Evolutionary conservation across 768 basidiomycete genomes (phyloP).

Genomic region (Termitomyces sp.): DNA sequence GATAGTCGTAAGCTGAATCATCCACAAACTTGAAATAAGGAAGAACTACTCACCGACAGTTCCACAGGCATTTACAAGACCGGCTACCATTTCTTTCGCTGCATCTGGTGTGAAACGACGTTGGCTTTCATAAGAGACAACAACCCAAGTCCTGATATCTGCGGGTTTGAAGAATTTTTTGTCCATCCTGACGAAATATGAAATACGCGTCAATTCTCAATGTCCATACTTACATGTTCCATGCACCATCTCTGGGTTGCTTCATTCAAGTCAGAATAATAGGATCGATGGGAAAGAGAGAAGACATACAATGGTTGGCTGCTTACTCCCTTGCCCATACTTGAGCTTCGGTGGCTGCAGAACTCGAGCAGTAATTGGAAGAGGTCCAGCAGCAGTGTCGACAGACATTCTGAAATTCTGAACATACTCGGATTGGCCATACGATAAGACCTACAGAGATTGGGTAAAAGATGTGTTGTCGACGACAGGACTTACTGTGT

Average conservation of each 20-base stretch:
- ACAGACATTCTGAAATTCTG: conserved; percentile 65
- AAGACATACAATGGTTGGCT: conserved; percentile 42
- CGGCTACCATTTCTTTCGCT: conserved; percentile 45
- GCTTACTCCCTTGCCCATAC: conserved; percentile 53
- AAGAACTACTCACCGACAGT: conserved; percentile 49
- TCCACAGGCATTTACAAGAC: conserved; percentile 39
- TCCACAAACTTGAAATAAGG: conserved; percentile 27
- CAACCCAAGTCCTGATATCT: conserved; percentile 51
- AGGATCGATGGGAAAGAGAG: not conserved
- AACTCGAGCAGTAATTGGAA: conserved; percentile 50
- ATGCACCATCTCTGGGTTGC: conserved; percentile 59
- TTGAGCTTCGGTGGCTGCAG: conserved; percentile 56
- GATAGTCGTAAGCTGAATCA: conserved; percentile 21
- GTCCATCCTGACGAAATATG: conserved; percentile 49
- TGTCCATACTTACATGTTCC: conserved; percentile 62
- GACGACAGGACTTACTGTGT: not conserved
- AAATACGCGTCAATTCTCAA: conserved; percentile 32
- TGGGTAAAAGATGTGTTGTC: not conserved
- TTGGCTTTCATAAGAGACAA: conserved; percentile 57
- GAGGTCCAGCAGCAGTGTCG: conserved; percentile 36
- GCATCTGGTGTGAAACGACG: conserved; percentile 41
- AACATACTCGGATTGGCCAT: conserved; percentile 70
- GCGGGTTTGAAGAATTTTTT: conserved; percentile 57
- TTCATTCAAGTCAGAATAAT: conserved; percentile 19
- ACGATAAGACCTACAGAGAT: conserved; percentile 42